Evolutionary conservation across 2,329 filamentous ascomycete species (phyloP).

Genomic region (Magnaporthiopsis rhizophila): DNA sequence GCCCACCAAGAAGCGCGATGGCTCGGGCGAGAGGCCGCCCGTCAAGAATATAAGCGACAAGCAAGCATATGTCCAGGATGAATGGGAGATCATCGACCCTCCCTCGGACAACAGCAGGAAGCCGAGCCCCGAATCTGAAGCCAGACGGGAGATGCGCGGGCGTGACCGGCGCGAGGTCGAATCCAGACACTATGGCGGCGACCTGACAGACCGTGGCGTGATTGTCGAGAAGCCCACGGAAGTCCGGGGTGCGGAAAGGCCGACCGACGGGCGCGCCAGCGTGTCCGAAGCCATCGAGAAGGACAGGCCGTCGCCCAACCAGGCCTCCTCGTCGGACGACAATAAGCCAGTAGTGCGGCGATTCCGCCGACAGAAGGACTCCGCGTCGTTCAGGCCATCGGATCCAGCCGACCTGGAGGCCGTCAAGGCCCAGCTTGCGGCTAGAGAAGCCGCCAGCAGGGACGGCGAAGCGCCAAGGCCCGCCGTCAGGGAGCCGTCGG

Average conservation of each 20-base stretch:
- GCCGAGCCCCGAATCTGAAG: conserved; percentile 12
- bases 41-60: conserved; percentile 10
- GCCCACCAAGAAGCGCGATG: conserved; percentile 14
- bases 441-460: conserved; percentile 12
- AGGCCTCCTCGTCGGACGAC: conserved; percentile 28
- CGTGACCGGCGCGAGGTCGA: conserved; percentile 31
- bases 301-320: background rate
- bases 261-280: background rate
- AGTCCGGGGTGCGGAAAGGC: background rate
- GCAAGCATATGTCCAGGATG: conserved; percentile 5
- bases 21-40: conserved; percentile 10
- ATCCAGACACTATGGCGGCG: conserved; percentile 24
- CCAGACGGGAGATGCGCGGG: conserved; percentile 16
- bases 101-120: conserved; percentile 9
- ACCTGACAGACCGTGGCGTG: conserved; percentile 21
- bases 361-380: conserved; percentile 28
- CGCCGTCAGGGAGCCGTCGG: background rate
- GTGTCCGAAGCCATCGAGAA: background rate
- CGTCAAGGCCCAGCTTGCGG: conserved; percentile 42
- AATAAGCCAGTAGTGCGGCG: conserved; percentile 21
- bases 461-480: background rate
- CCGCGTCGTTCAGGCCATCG: conserved; percentile 43
- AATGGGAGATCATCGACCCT: conserved; percentile 14
- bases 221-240: background rate
- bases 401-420: conserved; percentile 41